Evolutionary conservation across 805 yeast genomes (phyloP).

Genomic region (Candida sakaeoensis): DNA sequence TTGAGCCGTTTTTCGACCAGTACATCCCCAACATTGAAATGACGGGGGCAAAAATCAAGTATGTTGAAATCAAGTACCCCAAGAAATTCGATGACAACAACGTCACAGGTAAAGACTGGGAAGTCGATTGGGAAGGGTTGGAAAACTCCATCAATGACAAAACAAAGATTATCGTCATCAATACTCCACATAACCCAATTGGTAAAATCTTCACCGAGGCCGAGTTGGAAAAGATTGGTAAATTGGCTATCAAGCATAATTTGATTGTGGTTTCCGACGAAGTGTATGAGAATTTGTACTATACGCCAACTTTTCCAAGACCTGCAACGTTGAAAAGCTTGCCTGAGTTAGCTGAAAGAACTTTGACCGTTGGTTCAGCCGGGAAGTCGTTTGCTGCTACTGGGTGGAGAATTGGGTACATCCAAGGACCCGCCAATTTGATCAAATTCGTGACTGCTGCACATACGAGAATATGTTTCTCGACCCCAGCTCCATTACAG

Average conservation of each 20-base stretch:
- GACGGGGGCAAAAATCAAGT: constrained; percentile 88
- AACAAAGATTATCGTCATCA: constrained; percentile 83
- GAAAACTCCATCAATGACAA: constrained; percentile 65
- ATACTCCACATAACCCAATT: constrained; percentile 95
- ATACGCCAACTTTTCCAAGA: constrained; percentile 65
- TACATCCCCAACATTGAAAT: constrained; percentile 91
- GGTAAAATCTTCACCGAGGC: constrained; percentile 82
- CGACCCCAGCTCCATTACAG: constrained; percentile 88
- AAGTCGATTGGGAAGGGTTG: constrained; percentile 72
- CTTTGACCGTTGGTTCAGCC: constrained; percentile 92
- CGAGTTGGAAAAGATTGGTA: constrained; percentile 74
- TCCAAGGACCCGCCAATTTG: constrained; percentile 80
- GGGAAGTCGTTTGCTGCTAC: constrained; percentile 99
- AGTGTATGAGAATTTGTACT: constrained; percentile 89
- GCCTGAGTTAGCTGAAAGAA: constrained; percentile 74
- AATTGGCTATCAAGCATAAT: constrained; percentile 81
- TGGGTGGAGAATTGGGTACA: constrained; percentile 98
- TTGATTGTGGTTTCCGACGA: constrained; percentile 85
- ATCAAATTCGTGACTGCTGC: constrained; percentile 81
- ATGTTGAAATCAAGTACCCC: constrained; percentile 86
- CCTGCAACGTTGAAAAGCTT: constrained; percentile 65
- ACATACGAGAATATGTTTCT: constrained; percentile 90
- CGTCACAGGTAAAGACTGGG: constrained; percentile 85
- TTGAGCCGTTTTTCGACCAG: constrained; percentile 97
- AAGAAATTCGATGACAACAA: constrained; percentile 56